Conservation (phyloP, 352 stramenopile genomes). For the Pseudoperonospora humuli region DNA sequence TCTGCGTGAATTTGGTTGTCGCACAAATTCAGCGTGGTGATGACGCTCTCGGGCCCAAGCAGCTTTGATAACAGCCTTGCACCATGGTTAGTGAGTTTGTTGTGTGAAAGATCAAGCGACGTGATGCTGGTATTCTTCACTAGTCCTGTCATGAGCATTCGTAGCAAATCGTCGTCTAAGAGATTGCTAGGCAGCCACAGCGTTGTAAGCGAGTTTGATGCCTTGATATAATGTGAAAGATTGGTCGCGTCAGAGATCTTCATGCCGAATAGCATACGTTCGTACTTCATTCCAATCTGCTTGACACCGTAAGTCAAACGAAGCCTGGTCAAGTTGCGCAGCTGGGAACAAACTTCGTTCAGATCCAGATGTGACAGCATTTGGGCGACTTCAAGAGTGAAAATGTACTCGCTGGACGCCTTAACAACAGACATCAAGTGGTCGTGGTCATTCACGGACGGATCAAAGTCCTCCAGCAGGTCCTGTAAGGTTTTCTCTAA, state of each 20-base stretch:
- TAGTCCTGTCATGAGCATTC: slow-evolving; percentile 91
- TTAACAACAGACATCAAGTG: slow-evolving; percentile 68
- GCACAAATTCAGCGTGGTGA: slow-evolving; percentile 84
- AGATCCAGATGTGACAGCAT: slow-evolving; percentile 86
- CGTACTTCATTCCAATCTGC: slow-evolving; percentile 92
- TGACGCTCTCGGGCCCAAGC: slow-evolving; percentile 81
- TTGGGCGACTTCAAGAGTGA: slow-evolving; percentile 85
- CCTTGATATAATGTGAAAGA: slow-evolving; percentile 83
- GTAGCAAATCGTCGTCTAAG: slow-evolving; percentile 89
- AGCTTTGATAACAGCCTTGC: slow-evolving; percentile 86
- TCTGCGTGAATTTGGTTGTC: slow-evolving; percentile 93
- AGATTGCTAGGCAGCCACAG: slow-evolving; percentile 85
- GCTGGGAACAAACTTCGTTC: slow-evolving; percentile 68
- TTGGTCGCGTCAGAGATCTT: slow-evolving; percentile 90
- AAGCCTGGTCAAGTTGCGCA: slow-evolving; percentile 87
- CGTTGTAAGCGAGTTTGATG: slow-evolving; percentile 81
- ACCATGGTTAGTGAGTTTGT: slow-evolving; percentile 92
- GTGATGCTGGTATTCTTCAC: slow-evolving; percentile 90
- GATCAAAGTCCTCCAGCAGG: slow-evolving; percentile 72
- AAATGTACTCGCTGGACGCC: slow-evolving; percentile 82
- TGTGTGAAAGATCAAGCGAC: slow-evolving; percentile 91
- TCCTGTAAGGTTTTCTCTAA: slow-evolving; percentile 75
- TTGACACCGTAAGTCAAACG: slow-evolving; percentile 84
- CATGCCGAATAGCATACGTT: slow-evolving; percentile 92
- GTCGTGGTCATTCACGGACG: slow-evolving; percentile 35